phyloP scores from a whole-genome alignment of 2,329 filamentous ascomycete genomes.

The Claviceps pusilla region DNA sequence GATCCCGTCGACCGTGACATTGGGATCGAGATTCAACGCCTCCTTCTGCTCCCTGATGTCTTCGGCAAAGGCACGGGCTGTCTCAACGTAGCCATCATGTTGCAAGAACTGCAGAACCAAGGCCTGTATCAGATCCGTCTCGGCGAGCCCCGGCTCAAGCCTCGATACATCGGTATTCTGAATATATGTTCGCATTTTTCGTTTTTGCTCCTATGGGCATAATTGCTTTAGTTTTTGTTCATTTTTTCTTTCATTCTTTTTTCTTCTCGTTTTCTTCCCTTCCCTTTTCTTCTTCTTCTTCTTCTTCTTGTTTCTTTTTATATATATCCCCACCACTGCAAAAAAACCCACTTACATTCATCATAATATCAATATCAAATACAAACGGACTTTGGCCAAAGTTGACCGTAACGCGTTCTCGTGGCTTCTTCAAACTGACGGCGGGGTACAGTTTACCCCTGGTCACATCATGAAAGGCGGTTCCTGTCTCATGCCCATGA shows the following conservation, averaged over 20 bases:
- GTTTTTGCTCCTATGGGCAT: slow-evolving; percentile 39
- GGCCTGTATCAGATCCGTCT: slow-evolving; percentile 67
- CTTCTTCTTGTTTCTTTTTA: neutral
- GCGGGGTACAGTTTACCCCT: slow-evolving; percentile 50
- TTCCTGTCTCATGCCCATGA: slow-evolving; percentile 31
- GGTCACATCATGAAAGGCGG: slow-evolving; percentile 52
- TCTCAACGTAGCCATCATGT: slow-evolving; percentile 91
- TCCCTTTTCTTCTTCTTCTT: neutral
- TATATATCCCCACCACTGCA: neutral
- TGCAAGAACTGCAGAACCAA: slow-evolving; percentile 75
- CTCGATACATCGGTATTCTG: slow-evolving; percentile 38
- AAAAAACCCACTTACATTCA: slow-evolving; percentile 42
- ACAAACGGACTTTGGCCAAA: slow-evolving; percentile 65
- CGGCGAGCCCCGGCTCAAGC: slow-evolving; percentile 50
- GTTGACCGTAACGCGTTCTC: slow-evolving; percentile 47
- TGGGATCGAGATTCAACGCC: slow-evolving; percentile 47
- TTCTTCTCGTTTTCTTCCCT: neutral
- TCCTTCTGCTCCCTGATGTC: slow-evolving; percentile 63
- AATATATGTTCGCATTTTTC: slow-evolving; percentile 46
- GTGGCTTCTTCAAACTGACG: slow-evolving; percentile 49
- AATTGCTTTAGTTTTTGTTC: neutral
- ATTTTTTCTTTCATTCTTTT: neutral
- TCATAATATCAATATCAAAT: slow-evolving; percentile 80
- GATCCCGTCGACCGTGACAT: slow-evolving; percentile 38
- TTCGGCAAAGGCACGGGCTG: slow-evolving; percentile 70